These are phyloP conservation scores for Penicillium atrosanguineum DNA, from an alignment of 495 filamentous ascomycete species.

Conservation along the genomic window DNA sequence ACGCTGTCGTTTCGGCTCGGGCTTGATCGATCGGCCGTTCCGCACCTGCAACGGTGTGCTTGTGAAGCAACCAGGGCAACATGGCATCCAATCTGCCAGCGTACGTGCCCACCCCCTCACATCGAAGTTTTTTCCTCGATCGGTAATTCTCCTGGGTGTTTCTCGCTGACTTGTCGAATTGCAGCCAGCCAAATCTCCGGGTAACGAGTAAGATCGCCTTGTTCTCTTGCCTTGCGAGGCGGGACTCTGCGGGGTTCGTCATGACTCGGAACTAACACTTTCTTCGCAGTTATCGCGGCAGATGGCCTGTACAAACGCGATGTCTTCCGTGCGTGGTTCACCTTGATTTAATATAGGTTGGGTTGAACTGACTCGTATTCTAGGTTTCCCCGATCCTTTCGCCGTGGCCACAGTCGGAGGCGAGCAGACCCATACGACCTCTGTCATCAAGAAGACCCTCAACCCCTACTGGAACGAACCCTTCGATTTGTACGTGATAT, in stretches of 20 bases:
- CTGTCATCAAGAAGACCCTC: conserved; percentile 92
- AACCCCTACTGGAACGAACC: conserved; percentile 99
- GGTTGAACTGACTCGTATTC: conserved; percentile 22
- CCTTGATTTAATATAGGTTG: neutral
- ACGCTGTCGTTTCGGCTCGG: conserved; percentile 33
- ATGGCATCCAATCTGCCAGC: conserved; percentile 62
- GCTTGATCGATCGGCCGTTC: conserved; percentile 45
- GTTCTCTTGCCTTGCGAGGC: conserved; percentile 10
- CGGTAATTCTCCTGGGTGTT: neutral
- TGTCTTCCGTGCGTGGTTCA: conserved; percentile 76
- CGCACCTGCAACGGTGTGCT: conserved; percentile 28
- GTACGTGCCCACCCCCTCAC: conserved; percentile 37
- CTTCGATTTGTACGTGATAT: conserved; percentile 80
- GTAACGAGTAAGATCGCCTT: conserved; percentile 56
- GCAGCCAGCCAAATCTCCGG: conserved; percentile 58
- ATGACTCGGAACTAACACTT: conserved; percentile 20
- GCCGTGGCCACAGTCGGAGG: conserved; percentile 94
- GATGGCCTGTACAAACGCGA: conserved; percentile 98
- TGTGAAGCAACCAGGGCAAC: conserved; percentile 28
- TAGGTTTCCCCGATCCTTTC: conserved; percentile 97
- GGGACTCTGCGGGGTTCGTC: conserved; percentile 23
- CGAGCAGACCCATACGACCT: conserved; percentile 94
- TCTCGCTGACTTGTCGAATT: conserved; percentile 27
- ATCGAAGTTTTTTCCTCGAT: neutral
- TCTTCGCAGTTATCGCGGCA: conserved; percentile 81